Evolutionary conservation across 768 basidiomycete genomes (phyloP).

Genomic region (Tricholoma saponaceum): DNA sequence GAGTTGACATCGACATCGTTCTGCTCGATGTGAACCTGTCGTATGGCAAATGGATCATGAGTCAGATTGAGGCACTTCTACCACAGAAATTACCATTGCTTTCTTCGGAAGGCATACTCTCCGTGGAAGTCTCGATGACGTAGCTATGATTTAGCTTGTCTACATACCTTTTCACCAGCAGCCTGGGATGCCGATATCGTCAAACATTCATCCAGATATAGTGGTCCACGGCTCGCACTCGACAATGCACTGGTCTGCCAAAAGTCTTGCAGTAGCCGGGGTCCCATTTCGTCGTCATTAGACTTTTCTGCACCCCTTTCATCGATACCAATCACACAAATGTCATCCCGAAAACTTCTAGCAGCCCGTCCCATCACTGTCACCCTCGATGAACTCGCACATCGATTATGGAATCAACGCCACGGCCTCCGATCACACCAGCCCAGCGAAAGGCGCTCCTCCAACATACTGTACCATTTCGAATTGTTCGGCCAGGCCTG

Average conservation of each 20-base stretch:
- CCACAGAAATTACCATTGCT: neutral
- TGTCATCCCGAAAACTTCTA: neutral
- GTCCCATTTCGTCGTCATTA: neutral
- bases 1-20: neutral
- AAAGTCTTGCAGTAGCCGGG: neutral
- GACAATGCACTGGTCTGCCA: too few relatives aligned
- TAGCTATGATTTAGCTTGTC: too few relatives aligned
- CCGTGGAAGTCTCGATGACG: neutral
- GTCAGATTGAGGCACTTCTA: neutral
- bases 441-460: neutral
- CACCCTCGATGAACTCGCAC: neutral
- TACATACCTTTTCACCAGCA: too few relatives aligned
- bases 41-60: neutral
- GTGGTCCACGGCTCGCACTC: too few relatives aligned
- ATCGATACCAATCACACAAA: neutral
- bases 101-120: neutral
- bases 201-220: too few relatives aligned
- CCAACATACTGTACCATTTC: too few relatives aligned
- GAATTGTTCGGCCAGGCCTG: too few relatives aligned
- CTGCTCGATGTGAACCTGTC: neutral
- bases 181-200: too few relatives aligned
- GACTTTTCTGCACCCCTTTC: too few relatives aligned
- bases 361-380: neutral
- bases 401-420: neutral
- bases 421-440: neutral